Conservation (phyloP, 257 asterid species). For the Primulina tabacum region DNA sequence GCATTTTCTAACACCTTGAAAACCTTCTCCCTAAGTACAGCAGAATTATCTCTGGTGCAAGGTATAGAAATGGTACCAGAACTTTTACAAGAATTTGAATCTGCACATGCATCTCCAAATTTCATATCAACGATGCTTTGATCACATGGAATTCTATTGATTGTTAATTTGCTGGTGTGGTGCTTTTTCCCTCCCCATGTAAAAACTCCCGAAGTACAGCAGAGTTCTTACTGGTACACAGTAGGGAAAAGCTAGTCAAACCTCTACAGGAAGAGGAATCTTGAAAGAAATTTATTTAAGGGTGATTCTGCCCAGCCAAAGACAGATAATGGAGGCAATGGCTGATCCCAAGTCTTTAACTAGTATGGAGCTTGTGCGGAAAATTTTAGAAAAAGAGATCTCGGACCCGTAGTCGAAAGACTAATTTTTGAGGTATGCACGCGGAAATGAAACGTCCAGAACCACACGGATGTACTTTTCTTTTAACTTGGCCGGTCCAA, state of each 20-base stretch:
- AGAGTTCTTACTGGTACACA: too few relatives aligned
- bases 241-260: too few relatives aligned
- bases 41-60: background rate
- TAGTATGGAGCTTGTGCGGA: background rate
- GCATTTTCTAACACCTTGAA: too few relatives aligned
- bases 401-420: constrained; percentile 1
- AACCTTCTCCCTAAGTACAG: background rate
- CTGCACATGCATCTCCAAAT: background rate
- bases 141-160: background rate
- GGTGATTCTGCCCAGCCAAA: constrained; percentile 3
- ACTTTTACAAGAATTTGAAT: background rate
- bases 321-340: constrained; percentile 13
- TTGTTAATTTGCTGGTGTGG: background rate
- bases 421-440: background rate
- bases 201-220: too few relatives aligned
- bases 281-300: too few relatives aligned
- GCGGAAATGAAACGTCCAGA: too few relatives aligned
- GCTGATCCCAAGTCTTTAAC: constrained; percentile 23
- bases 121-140: background rate
- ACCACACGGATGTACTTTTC: too few relatives aligned
- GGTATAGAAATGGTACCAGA: background rate
- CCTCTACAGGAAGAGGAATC: too few relatives aligned
- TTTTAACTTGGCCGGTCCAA: too few relatives aligned
- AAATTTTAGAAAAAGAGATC: constrained; percentile 19
- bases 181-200: background rate